A percentile compares a stretch with the other conserved stretches of the same genome.
Evolutionary conservation across 257 asterid species (phyloP).

Genomic region (Scutellaria barbata): DNA sequence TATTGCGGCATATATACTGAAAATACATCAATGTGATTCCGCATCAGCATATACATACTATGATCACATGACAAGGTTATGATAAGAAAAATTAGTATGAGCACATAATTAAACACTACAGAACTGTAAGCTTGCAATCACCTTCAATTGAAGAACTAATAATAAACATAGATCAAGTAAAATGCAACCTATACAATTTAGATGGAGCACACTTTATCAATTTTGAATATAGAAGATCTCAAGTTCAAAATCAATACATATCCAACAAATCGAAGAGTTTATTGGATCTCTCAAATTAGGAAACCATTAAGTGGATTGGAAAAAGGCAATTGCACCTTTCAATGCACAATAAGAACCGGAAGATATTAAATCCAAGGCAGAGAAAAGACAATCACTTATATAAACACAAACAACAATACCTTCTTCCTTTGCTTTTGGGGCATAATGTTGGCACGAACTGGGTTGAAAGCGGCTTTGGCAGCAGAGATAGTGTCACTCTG

Average conservation of each 20-base stretch:
- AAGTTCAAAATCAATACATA: background rate
- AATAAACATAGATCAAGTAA: conserved; percentile 18
- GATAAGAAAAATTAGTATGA: conserved; percentile 6
- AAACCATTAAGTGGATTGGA: conserved; percentile 20
- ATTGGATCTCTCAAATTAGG: conserved; percentile 20
- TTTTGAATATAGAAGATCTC: conserved; percentile 18
- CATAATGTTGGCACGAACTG: conserved; percentile 80
- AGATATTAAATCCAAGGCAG: background rate
- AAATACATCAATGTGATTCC: conserved; percentile 1
- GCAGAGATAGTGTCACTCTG: conserved; percentile 95
- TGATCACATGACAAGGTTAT: conserved; percentile 26
- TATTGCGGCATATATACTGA: conserved; percentile 13
- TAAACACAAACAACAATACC: conserved; percentile 42
- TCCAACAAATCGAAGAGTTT: background rate
- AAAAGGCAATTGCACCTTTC: conserved; percentile 12
- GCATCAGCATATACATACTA: conserved; percentile 16
- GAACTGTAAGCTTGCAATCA: conserved; percentile 7
- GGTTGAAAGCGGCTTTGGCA: conserved; percentile 86
- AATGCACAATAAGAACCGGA: conserved; percentile 1
- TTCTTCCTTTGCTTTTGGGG: conserved; percentile 84
- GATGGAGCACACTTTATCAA: conserved; percentile 3
- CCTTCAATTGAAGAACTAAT: conserved; percentile 10
- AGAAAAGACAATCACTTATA: background rate
- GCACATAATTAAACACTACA: conserved; percentile 20
- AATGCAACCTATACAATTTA: conserved; percentile 1